A percentile compares a stretch with the other conserved stretches of the same genome.
These are phyloP conservation scores for Fusarium veterinarium DNA, from an alignment of 2,329 filamentous ascomycete species.

Conservation along the genomic window DNA sequence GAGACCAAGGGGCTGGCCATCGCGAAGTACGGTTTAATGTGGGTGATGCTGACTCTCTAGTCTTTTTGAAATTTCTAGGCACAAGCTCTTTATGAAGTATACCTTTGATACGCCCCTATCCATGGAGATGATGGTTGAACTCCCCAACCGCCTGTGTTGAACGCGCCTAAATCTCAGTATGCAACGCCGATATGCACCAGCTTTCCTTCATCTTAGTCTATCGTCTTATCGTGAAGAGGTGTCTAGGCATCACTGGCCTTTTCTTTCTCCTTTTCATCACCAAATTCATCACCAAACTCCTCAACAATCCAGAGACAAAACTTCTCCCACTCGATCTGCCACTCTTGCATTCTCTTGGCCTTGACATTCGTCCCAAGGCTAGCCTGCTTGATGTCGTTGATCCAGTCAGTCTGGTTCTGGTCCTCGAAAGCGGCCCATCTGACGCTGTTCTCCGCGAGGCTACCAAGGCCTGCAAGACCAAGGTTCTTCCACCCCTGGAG, in stretches of 20 bases:
- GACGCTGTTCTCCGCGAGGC: constrained; percentile 91
- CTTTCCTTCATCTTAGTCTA: constrained; percentile 8
- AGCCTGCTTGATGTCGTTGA: constrained; percentile 77
- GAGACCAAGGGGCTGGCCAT: not conserved
- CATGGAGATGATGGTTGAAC: constrained; percentile 22
- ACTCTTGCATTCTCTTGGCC: constrained; percentile 78
- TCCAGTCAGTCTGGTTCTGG: constrained; percentile 76
- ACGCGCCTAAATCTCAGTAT: constrained; percentile 19
- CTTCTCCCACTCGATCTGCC: constrained; percentile 84
- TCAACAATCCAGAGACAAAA: constrained; percentile 92
- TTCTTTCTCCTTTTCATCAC: constrained; percentile 34
- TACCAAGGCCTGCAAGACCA: constrained; percentile 85
- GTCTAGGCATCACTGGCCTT: not conserved
- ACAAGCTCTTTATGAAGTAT: not conserved
- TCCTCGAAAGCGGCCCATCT: constrained; percentile 92
- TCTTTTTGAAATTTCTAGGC: not conserved
- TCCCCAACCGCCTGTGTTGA: constrained; percentile 29
- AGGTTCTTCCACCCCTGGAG: constrained; percentile 93
- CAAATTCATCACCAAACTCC: constrained; percentile 77
- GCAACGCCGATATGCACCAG: constrained; percentile 13
- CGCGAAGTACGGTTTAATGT: not conserved
- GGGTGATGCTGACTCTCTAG: not conserved
- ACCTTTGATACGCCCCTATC: not conserved
- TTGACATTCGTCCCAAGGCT: constrained; percentile 77
- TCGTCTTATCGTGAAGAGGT: not conserved